Conservation (phyloP, 83 land plant genomes). For the Picea engelmannii region DNA sequence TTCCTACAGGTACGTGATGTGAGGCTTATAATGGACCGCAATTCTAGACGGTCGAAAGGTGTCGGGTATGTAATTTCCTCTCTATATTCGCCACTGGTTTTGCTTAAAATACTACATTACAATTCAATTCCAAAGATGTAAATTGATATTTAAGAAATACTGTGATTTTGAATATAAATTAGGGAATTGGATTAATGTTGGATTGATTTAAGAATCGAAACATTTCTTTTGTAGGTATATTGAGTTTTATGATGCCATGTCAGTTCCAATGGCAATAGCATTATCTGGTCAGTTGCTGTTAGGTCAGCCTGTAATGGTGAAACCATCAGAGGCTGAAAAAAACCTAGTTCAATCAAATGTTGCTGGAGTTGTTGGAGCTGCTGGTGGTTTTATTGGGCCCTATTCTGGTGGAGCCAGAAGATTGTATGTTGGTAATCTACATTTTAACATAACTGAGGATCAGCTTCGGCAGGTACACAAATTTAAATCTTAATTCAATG, state of each 20-base stretch:
- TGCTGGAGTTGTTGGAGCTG: conserved; percentile 40
- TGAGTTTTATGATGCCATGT: conserved; percentile 99
- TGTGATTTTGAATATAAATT: not conserved
- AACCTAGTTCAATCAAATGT: conserved; percentile 90
- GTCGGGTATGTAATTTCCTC: conserved; percentile 77
- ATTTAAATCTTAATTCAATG: not conserved
- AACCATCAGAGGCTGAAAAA: conserved; percentile 99
- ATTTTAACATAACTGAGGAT: conserved; percentile 86
- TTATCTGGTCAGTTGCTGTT: conserved; percentile 86
- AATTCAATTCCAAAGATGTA: not conserved
- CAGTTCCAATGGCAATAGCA: conserved; percentile 99
- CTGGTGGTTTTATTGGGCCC: conserved; percentile 71
- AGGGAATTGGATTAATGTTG: not conserved
- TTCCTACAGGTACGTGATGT: conserved; percentile 94
- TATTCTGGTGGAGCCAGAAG: conserved; percentile 89
- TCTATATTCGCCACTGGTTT: not conserved
- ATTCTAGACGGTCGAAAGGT: conserved; percentile 97
- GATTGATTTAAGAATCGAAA: not conserved
- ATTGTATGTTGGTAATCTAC: conserved; percentile 95
- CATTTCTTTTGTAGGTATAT: conserved; percentile 73
- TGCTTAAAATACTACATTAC: not conserved
- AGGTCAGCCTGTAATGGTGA: conserved; percentile 99
- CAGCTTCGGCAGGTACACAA: conserved; percentile 84
- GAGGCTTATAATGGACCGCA: conserved; percentile 96
- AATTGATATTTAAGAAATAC: not conserved